Percentiles rank a stretch among this genome's conserved stretches.
Conservation (phyloP, 345 rosid genomes). For the Jatropha curcas region DNA sequence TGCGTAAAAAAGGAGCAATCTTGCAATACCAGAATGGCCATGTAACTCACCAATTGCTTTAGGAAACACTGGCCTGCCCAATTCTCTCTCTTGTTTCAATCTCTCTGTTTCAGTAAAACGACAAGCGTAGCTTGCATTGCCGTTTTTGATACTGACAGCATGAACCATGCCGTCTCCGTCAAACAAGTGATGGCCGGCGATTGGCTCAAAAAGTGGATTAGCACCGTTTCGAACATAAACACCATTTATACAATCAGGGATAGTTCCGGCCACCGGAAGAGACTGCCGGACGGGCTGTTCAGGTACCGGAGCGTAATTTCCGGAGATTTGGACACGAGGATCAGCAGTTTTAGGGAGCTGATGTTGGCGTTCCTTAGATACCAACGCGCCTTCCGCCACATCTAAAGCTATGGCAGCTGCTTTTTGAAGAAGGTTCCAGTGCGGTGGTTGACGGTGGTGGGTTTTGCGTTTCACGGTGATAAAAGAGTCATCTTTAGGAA, state of each 20-base stretch:
- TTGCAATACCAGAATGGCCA: conserved; percentile 76
- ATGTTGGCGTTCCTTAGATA: conserved; percentile 55
- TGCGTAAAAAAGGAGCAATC: conserved; percentile 68
- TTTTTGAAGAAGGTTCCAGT: conserved; percentile 67
- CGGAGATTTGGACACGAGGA: conserved; percentile 76
- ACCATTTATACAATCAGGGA: conserved; percentile 81
- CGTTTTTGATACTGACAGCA: conserved; percentile 57
- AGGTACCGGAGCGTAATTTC: conserved; percentile 88
- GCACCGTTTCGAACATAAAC: conserved; percentile 94
- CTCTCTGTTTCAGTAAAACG: conserved; percentile 67
- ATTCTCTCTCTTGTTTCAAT: conserved; percentile 22
- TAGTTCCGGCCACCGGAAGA: conserved; percentile 59
- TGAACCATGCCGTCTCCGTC: conserved; percentile 99
- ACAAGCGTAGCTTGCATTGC: conserved; percentile 74
- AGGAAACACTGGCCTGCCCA: conserved; percentile 58
- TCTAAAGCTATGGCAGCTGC: conserved; percentile 67
- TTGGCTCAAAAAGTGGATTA: conserved; percentile 80
- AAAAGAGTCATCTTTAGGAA: conserved; percentile 30
- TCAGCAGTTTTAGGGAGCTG: conserved; percentile 85
- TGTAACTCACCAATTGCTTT: conserved; percentile 91
- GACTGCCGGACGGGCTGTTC: conserved; percentile 55
- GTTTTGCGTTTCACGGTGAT: conserved; percentile 19
- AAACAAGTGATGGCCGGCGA: conserved; percentile 87
- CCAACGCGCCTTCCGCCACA: conserved; percentile 59
- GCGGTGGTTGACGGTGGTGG: conserved; percentile 7